Base-by-base conservation (phyloP, 495 filamentous ascomycete species). In the Aspergillus leporis region DNA sequence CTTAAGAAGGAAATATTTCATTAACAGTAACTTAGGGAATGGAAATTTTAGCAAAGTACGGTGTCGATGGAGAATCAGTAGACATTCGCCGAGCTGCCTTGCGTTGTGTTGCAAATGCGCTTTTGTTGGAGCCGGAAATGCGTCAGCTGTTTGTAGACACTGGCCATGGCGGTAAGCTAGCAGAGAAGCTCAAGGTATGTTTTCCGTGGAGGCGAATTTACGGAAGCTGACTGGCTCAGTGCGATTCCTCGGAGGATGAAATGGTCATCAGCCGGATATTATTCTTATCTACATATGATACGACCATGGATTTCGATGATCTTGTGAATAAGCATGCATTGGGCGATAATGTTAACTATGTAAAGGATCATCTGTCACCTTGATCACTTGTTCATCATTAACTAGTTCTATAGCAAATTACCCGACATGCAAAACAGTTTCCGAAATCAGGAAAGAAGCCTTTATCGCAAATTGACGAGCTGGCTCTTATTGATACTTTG, bases 231-330 rank as follows among this genome's bases (percentile, higher is more conserved):
- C 25, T 51, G 8, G 5, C 6, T 54, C 43, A 85, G 83, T 87
- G 78, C 61, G 87, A 93, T 68, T 88, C 79, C 63, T 79, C 81
- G 16, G 92, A 98, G 51, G 90, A 98, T 65, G 93, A 98, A 69
- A 96, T 98, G 74, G 77, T 97, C 0, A 75, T 85, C 34, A 89
- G 88, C 43, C 83, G 94, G 32, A 87, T 98, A 21, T 74, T 98
- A 9, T 92, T 98, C 59, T 77, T 97, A 3, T 83, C 87, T 13
- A 98, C 94, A 0, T 98, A 97, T 64, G 82, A 85, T 30, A 92
- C 92, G 5, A 84, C 81, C 5, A 66, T 90, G 51, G 78, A 92
- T 61, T 86, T 94, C 51, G 75, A 82, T 28, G 71, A 77, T 0
- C 81, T 97, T 3, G 83, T 96, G 55, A 82, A 88, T 32, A 67